A percentile compares a stretch with the other conserved stretches of the same genome.
Conservation (phyloP, 1,284 basidiomycete genomes). For the Athelia sp. region DNA sequence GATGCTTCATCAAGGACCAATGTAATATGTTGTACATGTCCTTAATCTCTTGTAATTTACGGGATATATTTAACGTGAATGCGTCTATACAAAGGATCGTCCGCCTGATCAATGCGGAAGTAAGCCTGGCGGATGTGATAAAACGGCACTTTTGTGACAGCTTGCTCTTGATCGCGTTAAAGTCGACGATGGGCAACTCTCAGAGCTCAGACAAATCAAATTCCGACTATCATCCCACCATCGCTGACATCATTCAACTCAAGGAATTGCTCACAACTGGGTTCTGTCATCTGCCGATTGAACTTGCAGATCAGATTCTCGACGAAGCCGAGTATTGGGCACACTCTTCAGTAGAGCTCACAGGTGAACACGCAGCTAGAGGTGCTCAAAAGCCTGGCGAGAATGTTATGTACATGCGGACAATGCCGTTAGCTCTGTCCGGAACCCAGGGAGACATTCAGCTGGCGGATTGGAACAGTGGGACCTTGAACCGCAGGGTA, state of each 20-base stretch:
- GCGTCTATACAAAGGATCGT: too few relatives aligned
- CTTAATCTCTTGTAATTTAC: too few relatives aligned
- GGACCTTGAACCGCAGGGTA: background rate
- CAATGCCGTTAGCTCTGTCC: conserved; percentile 6
- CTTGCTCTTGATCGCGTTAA: background rate
- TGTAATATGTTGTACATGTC: background rate
- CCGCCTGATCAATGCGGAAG: too few relatives aligned
- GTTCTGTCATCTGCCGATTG: conserved; percentile 4
- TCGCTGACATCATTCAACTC: background rate
- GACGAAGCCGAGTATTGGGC: conserved; percentile 8
- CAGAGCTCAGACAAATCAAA: background rate
- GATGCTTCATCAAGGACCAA: background rate
- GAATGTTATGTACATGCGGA: conserved; percentile 4
- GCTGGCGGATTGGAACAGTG: background rate
- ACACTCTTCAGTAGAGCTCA: conserved; percentile 1
- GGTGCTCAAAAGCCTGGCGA: too few relatives aligned
- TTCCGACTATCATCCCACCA: conserved; percentile 1
- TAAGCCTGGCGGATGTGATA: too few relatives aligned
- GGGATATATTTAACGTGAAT: too few relatives aligned
- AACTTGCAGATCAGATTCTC: conserved; percentile 9
- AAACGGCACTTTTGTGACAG: too few relatives aligned
- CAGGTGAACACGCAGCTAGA: background rate
- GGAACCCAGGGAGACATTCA: conserved; percentile 6
- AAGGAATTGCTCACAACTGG: background rate
- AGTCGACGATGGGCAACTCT: background rate